phyloP scores from a whole-genome alignment of 805 yeast species.

The Yamadazyma philogaea region DNA sequence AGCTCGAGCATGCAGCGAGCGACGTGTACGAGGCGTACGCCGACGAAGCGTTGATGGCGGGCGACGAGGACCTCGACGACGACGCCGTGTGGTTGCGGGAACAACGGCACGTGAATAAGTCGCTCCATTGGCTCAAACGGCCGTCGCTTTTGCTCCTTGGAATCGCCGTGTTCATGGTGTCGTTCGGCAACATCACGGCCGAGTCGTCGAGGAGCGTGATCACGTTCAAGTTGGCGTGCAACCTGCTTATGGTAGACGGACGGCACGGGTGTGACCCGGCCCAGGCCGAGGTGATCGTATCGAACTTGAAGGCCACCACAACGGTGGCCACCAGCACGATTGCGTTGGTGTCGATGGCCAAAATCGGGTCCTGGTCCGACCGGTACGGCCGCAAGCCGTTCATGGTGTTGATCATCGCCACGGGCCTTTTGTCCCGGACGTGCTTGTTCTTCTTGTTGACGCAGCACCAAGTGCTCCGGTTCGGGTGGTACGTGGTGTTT shows the following conservation, averaged over 20 bases:
- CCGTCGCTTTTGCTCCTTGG: constrained; percentile 57
- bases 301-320: constrained; percentile 47
- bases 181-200: constrained; percentile 40
- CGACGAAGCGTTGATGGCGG: constrained; percentile 22
- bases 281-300: constrained; percentile 37
- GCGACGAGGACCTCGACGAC: constrained; percentile 33
- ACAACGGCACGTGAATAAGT: constrained; percentile 41
- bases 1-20: constrained; percentile 28
- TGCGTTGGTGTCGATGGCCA: constrained; percentile 54
- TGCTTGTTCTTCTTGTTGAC: constrained; percentile 25
- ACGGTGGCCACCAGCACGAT: constrained; percentile 42
- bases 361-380: constrained; percentile 39
- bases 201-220: constrained; percentile 41
- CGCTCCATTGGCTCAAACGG: constrained; percentile 50
- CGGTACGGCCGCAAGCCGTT: constrained; percentile 35
- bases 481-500: constrained; percentile 39
- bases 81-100: constrained; percentile 51
- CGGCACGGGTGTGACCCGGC: constrained; percentile 27
- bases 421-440: constrained; percentile 21
- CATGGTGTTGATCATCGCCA: constrained; percentile 19
- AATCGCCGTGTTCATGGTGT: constrained; percentile 36
- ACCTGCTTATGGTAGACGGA: constrained; percentile 15
- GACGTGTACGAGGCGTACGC: constrained; percentile 42
- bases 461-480: constrained; percentile 26
- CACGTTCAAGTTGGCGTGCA: constrained; percentile 29